phyloP scores from a whole-genome alignment of 345 rosid genomes.

The Acer yangbiense region DNA sequence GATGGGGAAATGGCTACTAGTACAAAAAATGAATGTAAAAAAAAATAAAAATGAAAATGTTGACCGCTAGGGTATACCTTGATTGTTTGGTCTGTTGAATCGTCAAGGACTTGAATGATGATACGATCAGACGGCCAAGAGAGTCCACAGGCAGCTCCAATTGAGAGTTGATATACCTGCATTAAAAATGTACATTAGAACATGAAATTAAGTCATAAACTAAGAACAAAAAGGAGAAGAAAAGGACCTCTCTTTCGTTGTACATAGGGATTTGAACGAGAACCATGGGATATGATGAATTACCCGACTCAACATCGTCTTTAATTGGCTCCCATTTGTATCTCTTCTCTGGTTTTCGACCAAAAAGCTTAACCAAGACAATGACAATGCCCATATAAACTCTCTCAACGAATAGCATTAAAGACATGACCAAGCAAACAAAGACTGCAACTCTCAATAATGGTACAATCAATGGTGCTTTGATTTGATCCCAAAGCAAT shows the following conservation, averaged over 20 bases:
- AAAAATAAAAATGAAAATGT: no score
- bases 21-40: no score
- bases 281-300: conserved; percentile 82
- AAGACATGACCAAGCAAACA: conserved; percentile 79
- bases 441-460: conserved; percentile 55
- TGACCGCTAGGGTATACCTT: conserved; percentile 45
- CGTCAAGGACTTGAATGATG: conserved; percentile 89
- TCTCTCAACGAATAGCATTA: conserved; percentile 87
- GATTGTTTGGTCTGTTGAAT: conserved; percentile 85
- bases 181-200: conserved; percentile 6
- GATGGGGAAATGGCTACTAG: neutral
- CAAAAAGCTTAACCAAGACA: conserved; percentile 63
- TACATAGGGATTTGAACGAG: conserved; percentile 97
- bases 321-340: conserved; percentile 82
- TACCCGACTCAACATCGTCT: conserved; percentile 86
- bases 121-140: conserved; percentile 97
- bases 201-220: neutral
- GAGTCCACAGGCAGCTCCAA: conserved; percentile 96
- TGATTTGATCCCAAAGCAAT: conserved; percentile 66
- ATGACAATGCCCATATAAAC: conserved; percentile 87
- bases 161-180: conserved; percentile 84
- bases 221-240: neutral
- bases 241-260: conserved; percentile 87
- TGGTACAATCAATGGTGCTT: conserved; percentile 86
- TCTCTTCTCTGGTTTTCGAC: conserved; percentile 78